These are phyloP conservation scores for Skeletonema costatum DNA, from an alignment of 108 stramenopile species.

Conservation along the genomic window DNA sequence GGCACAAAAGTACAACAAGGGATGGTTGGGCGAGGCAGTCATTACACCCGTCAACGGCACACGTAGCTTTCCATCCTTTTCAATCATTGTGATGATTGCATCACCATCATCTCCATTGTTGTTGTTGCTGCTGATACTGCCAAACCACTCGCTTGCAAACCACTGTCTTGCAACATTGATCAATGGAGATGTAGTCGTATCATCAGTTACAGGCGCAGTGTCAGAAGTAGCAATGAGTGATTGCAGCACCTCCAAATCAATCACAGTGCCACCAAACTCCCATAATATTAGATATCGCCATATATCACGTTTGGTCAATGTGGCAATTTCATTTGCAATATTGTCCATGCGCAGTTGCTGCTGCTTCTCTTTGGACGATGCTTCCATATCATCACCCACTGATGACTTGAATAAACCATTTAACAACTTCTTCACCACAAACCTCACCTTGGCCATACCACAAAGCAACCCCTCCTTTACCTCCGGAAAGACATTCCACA, in stretches of 20 bases:
- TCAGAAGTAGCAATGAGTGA: neutral
- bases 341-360: neutral
- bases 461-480: constrained; percentile 24
- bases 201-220: no score
- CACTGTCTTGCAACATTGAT: neutral
- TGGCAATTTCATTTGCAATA: constrained; percentile 8
- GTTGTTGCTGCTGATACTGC: neutral
- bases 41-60: constrained; percentile 7
- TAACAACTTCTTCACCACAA: neutral
- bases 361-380: neutral
- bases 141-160: neutral
- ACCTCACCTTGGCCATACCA: neutral
- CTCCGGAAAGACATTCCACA: constrained; percentile 17
- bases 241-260: constrained; percentile 8
- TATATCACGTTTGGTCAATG: constrained; percentile 45
- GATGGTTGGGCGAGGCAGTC: constrained; percentile 7
- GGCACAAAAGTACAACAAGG: neutral
- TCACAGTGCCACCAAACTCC: constrained; percentile 45
- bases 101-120: neutral
- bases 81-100: neutral
- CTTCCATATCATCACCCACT: neutral
- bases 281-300: constrained; percentile 64
- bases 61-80: neutral
- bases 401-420: neutral
- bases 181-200: neutral